phyloP scores from a whole-genome alignment of 2,329 filamentous ascomycete species.

The Westerdykella aurantiaca region DNA sequence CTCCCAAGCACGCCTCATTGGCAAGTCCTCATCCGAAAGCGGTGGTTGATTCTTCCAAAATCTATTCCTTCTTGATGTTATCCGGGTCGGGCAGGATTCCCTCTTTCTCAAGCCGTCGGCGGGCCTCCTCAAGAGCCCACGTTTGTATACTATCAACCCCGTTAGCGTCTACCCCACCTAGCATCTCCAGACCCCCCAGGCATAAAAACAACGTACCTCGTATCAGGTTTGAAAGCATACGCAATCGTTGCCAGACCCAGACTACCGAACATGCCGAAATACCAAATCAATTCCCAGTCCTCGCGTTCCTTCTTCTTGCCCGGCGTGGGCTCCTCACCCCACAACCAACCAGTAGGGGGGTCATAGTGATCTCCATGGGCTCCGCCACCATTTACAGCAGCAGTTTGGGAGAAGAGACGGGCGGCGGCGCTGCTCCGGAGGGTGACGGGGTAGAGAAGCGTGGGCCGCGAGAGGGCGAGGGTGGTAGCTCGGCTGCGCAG shows the following conservation, averaged over 20 bases:
- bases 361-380: constrained; percentile 75
- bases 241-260: constrained; percentile 68
- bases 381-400: constrained; percentile 10
- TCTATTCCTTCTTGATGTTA: constrained; percentile 42
- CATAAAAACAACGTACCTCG: constrained; percentile 65
- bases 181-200: neutral
- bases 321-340: constrained; percentile 69
- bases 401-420: constrained; percentile 20
- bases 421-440: constrained; percentile 8
- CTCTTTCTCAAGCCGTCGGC: constrained; percentile 90
- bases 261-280: constrained; percentile 77
- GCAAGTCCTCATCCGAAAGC: neutral
- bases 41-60: too few relatives aligned
- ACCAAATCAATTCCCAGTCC: constrained; percentile 87
- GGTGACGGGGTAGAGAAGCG: constrained; percentile 10
- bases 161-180: constrained; percentile 13
- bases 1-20: neutral
- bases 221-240: constrained; percentile 97
- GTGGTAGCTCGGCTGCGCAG: constrained; percentile 15
- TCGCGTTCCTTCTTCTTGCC: constrained; percentile 94
- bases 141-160: constrained; percentile 76
- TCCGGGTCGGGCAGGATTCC: constrained; percentile 81
- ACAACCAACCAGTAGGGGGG: constrained; percentile 85
- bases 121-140: constrained; percentile 95
- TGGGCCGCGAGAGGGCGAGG: constrained; percentile 15